Percentiles rank a stretch among this genome's conserved stretches.
These are phyloP conservation scores for Cutaneotrichosporon arboriforme DNA, from an alignment of 1,284 basidiomycete species.

Conservation along the genomic window DNA sequence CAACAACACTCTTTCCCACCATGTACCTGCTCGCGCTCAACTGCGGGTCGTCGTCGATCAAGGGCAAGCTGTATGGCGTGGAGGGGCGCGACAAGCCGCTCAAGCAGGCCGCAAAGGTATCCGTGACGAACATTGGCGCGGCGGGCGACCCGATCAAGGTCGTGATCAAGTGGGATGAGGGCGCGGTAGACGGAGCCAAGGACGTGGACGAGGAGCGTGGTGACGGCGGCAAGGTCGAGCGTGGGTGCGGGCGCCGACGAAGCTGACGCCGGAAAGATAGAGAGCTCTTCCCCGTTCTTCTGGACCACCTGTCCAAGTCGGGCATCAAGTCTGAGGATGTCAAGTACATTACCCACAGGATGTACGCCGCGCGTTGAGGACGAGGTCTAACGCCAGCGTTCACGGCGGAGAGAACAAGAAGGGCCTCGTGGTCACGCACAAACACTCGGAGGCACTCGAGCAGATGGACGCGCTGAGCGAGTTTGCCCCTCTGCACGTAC, in stretches of 20 bases:
- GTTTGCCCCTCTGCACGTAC: conserved; percentile 68
- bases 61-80: conserved; percentile 45
- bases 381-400: conserved; percentile 54
- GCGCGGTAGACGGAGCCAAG: conserved; percentile 18
- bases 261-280: conserved; percentile 32
- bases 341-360: conserved; percentile 46
- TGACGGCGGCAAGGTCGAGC: conserved; percentile 34
- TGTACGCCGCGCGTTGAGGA: conserved; percentile 31
- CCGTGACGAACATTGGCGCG: conserved; percentile 43
- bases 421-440: conserved; percentile 60
- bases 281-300: conserved; percentile 37
- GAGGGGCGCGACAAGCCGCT: conserved; percentile 20
- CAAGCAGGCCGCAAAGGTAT: conserved; percentile 25
- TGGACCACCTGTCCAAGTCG: conserved; percentile 34
- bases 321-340: conserved; percentile 37
- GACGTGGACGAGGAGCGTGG: conserved; percentile 37
- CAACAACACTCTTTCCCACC: conserved; percentile 1
- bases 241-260: conserved; percentile 27
- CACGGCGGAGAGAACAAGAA: conserved; percentile 71
- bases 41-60: conserved; percentile 50
- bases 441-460: conserved; percentile 55
- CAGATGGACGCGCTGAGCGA: conserved; percentile 68
- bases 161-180: conserved; percentile 27
- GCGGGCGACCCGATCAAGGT: conserved; percentile 43
- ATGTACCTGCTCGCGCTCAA: conserved; percentile 47